Base-by-base conservation (phyloP, 352 stramenopile species). In the Phytophthora pluvialis region DNA sequence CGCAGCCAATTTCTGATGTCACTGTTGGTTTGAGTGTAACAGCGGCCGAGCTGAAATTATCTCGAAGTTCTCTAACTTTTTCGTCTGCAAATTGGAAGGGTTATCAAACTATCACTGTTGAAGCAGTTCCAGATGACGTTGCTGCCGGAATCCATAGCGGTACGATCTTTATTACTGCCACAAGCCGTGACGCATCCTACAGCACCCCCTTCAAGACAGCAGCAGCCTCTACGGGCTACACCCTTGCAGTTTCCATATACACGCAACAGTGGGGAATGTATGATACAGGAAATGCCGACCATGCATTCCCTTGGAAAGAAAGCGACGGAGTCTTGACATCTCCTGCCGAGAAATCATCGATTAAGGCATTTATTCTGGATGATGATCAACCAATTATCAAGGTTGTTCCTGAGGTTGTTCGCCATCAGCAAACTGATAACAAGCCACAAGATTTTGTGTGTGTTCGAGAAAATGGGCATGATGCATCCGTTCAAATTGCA, bases 351-450 rank as follows among this genome's bases (percentile, higher is more conserved):
- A 43, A 48, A 12, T 51, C 60, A 4, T 53, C 39, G 1, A 42
- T 91, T 29, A 54, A 69, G 1, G 71, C 43, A 7, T 91, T 77
- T 52, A 74, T 85, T 33, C 61, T 93, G 1, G 81, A 90, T 57
- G 70, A 89, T 44, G 69, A 88, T 33, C 78, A 80, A 16, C 59
- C 73, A 5, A 66, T 69, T n/a, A 25, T 90, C 15, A 16, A 62
- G 5, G 7, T 89, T 16, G 3, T 21, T 7, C 73, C 77, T 1
- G 83, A 93, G 39, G 8, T n/a, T 21, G 39, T 81, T 31, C 72
- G 73, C 1, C 64, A 86, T 39, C 32, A 51, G 2, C 76, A 76
- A 35, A 59, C 64, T 16, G 50, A 64, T 15, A 32, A 5, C 29
- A 54, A 43, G 15, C 70, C 78, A 9, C 31, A 45, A 10, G 72